Percentiles rank a stretch among this genome's conserved stretches.
phyloP scores from a whole-genome alignment of 805 yeast species.

The Teunomyces barrocoloradensis region DNA sequence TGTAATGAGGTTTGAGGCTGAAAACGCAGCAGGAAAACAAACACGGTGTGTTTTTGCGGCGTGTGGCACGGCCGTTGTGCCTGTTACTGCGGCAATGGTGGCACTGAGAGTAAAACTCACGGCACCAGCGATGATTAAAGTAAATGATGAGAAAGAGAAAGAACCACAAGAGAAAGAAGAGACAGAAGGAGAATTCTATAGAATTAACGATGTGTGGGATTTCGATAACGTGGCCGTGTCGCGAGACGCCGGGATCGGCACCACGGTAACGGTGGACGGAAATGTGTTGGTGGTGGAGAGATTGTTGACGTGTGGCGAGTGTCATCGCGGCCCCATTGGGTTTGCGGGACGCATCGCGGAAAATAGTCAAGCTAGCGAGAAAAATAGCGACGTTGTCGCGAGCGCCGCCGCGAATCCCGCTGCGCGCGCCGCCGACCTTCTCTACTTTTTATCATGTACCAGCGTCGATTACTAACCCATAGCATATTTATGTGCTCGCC shows the following conservation, averaged over 20 bases:
- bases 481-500: conserved; percentile 30
- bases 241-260: conserved; percentile 18
- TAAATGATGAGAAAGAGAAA: too few relatives aligned
- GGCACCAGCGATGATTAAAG: too few relatives aligned
- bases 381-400: too few relatives aligned
- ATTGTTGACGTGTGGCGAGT: conserved; percentile 66
- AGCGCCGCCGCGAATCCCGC: too few relatives aligned
- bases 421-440: too few relatives aligned
- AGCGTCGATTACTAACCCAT: conserved; percentile 15
- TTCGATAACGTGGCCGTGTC: conserved; percentile 81
- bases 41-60: not conserved
- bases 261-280: conserved; percentile 8
- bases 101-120: not conserved
- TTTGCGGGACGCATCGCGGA: conserved; percentile 43
- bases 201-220: conserved; percentile 66
- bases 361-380: too few relatives aligned
- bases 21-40: not conserved
- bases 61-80: conserved; percentile 17
- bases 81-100: conserved; percentile 1
- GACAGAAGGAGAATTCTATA: conserved; percentile 28
- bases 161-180: too few relatives aligned
- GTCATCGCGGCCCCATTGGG: conserved; percentile 78
- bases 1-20: not conserved
- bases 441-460: conserved; percentile 11
- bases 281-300: conserved; percentile 42